phyloP scores from a whole-genome alignment of 2,329 filamentous ascomycete genomes.

The Aspergillus ustus region DNA sequence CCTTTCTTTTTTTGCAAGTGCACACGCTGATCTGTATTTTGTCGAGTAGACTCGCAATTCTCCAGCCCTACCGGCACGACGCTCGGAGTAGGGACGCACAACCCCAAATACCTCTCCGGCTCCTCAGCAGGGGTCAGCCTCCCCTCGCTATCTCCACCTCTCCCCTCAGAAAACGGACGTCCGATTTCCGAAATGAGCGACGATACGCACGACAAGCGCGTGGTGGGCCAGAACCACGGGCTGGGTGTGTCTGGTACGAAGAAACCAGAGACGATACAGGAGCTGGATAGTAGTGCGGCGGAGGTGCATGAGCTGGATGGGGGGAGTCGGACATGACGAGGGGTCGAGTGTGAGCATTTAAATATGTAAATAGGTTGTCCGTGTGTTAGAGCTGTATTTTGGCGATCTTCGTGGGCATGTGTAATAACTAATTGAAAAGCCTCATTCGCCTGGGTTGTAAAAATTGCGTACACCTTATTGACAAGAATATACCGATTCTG shows the following conservation, averaged over 20 bases:
- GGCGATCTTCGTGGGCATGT: background rate
- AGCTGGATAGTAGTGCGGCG: slow-evolving; percentile 19
- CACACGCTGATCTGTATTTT: background rate
- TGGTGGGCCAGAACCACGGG: background rate
- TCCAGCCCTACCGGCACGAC: background rate
- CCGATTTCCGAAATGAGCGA: slow-evolving; percentile 2
- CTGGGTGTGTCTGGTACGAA: background rate
- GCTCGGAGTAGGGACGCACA: background rate
- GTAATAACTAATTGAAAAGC: background rate
- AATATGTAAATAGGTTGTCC: background rate
- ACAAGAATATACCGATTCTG: too few relatives aligned
- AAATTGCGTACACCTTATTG: too few relatives aligned
- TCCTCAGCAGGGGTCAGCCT: background rate
- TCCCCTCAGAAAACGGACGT: background rate
- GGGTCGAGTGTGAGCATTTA: too few relatives aligned
- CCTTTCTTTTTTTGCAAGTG: background rate
- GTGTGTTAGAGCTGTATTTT: background rate
- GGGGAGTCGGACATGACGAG: background rate
- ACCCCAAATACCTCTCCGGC: background rate
- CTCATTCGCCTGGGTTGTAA: background rate
- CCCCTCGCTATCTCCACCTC: slow-evolving; percentile 1
- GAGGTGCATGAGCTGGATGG: slow-evolving; percentile 22
- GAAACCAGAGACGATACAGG: slow-evolving; percentile 19
- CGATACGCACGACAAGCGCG: background rate
- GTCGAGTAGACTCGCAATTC: slow-evolving; percentile 1